Base-by-base conservation (phyloP, 331 rosid species). In the Malus hybrid region DNA sequence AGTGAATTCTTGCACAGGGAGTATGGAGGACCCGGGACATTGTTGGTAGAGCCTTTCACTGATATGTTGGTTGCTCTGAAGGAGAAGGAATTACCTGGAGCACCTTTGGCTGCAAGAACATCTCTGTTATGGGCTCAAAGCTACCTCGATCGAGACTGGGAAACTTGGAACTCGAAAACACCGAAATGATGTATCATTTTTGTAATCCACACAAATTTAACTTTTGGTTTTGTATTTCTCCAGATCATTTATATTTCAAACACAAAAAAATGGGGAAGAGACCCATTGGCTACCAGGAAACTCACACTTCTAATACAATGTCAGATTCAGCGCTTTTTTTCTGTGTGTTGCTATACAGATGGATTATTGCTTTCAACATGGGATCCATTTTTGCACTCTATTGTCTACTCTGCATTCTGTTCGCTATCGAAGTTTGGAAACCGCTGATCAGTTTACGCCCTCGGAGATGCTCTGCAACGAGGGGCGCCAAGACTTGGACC, bases 381-480 rank as follows among this genome's bases (percentile, higher is more conserved):
- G 82, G 68, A 79, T 70, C 84, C 75, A 72, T 66, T 75, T 48
- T 14, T 34, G 88, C 67, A 78, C 48, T 75, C 42, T 57, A 52
- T 19, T 50, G 30, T 9, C 78, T 81, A 78, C 61, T 77, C 26
- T 77, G 82, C 85, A 52, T 78, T 80, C 0, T 52, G 58, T 52
- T 52, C 19, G 46, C 75, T n/a, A 12, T 12, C 28, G 22, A 62
- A 24, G 63, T 14, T 5, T 18, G 4, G 68, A 72, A 76, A 18
- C 29, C 81, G 46, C 69, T 58, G 79, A 46, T 81, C 87, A 90
- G 82, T 83, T 71, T 6, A 65, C 63, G 6, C 93, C 89, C 77
- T 92, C 99, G 9, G 93, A 87, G 72, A 95, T 95, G 89, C 99
- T 92, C 81, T 95, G 97, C 32, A 95, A 84, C 3, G 96, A 89